These are phyloP conservation scores for Salix arbutifolia DNA, from an alignment of 345 rosid genomes.

Conservation along the genomic window DNA sequence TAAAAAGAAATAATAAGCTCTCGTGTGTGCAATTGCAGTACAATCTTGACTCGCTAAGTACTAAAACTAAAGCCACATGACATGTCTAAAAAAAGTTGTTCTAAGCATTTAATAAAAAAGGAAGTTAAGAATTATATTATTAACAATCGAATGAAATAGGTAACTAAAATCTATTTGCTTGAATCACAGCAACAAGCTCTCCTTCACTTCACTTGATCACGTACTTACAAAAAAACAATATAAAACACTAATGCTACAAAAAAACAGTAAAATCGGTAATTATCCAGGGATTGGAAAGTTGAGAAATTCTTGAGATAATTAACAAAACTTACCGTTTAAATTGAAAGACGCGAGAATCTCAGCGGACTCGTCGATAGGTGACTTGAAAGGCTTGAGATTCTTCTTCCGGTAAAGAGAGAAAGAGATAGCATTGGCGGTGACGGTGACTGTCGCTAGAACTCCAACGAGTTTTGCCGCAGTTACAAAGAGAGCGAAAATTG, in stretches of 20 bases:
- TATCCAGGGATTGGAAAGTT: background rate
- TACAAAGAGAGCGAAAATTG: constrained; percentile 38
- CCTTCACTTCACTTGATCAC: background rate
- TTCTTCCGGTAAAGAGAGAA: constrained; percentile 62
- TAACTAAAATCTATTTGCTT: background rate
- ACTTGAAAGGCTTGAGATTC: constrained; percentile 43
- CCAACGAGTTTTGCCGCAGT: constrained; percentile 73
- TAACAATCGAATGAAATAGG: background rate
- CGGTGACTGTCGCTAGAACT: constrained; percentile 48
- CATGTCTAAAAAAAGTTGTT: background rate
- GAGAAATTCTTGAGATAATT: background rate
- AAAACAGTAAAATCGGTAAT: background rate
- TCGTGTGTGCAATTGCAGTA: too few species aligned
- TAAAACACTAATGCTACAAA: background rate
- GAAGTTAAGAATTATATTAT: background rate
- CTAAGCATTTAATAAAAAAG: background rate
- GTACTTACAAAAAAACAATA: background rate
- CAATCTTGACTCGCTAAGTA: too few species aligned
- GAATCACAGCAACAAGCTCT: background rate
- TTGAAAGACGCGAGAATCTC: constrained; percentile 71
- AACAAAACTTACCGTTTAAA: constrained; percentile 30
- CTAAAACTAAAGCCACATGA: background rate
- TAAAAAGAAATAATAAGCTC: too few species aligned
- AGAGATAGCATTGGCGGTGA: constrained; percentile 74
- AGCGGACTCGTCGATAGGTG: constrained; percentile 75